Percentiles rank a stretch among this genome's conserved stretches.
These are phyloP conservation scores for Symbiodinium natans DNA, from an alignment of 73 alveolate genomes.

Conservation along the genomic window DNA sequence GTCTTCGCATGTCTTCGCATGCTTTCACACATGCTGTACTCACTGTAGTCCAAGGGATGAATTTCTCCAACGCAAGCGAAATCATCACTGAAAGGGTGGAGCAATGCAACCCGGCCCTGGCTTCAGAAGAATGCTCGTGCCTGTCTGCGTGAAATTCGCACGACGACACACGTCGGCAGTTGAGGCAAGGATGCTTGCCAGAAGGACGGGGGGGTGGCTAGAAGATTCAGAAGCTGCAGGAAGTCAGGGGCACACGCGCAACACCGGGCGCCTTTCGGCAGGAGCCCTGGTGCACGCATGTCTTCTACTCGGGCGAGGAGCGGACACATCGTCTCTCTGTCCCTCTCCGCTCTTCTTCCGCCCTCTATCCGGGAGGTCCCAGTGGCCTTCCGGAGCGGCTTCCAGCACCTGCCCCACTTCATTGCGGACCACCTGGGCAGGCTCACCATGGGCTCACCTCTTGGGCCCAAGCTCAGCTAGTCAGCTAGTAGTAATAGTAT, in stretches of 20 bases:
- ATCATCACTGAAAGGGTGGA: slow-evolving; percentile 12
- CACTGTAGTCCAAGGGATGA: not conserved
- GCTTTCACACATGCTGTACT: no score
- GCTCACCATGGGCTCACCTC: no score
- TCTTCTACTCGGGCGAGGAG: slow-evolving; percentile 88
- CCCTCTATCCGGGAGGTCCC: slow-evolving; percentile 19
- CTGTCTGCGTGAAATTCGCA: no score
- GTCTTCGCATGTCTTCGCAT: no score
- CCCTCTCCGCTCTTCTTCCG: not conserved
- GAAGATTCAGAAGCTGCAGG: no score
- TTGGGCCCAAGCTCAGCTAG: no score
- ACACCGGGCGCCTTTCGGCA: not conserved
- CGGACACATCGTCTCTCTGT: not conserved
- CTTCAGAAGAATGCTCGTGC: no score
- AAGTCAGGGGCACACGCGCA: no score
- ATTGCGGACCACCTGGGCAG: not conserved
- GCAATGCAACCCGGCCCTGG: not conserved
- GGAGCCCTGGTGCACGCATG: slow-evolving; percentile 90
- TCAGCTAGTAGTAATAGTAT: no score
- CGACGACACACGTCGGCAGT: no score
- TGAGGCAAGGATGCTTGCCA: slow-evolving; percentile 39
- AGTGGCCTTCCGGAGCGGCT: slow-evolving; percentile 58
- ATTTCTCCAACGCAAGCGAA: not conserved
- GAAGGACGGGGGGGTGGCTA: not conserved
- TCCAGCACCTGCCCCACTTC: not conserved